phyloP scores from a whole-genome alignment of 192 early-diverging fungal species.

The Backusella sp. region DNA sequence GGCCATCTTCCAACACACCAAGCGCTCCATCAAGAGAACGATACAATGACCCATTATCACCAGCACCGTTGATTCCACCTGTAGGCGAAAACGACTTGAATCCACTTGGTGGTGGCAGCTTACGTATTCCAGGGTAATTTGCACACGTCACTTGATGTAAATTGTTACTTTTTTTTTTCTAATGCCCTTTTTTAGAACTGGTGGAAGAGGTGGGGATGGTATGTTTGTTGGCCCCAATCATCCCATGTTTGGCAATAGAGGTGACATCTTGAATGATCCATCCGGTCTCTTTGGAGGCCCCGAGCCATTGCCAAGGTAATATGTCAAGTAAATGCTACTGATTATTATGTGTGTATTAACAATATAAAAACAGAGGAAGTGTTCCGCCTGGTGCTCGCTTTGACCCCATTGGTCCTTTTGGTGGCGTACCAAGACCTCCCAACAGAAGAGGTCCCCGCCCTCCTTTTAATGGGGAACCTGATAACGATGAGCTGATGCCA shows the following conservation, averaged over 20 bases:
- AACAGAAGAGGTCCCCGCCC: constrained; percentile 29
- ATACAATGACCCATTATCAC: background rate
- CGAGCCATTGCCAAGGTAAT: constrained; percentile 53
- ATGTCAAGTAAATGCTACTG: background rate
- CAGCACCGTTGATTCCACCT: constrained; percentile 41
- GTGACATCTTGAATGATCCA: constrained; percentile 27
- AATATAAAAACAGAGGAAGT: constrained; percentile 44
- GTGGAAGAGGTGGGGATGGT: constrained; percentile 57
- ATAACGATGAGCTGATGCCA: constrained; percentile 73
- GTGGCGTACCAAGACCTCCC: constrained; percentile 38
- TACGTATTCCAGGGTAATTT: constrained; percentile 45
- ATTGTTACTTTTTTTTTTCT: background rate
- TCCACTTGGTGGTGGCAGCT: constrained; percentile 45
- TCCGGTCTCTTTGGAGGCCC: constrained; percentile 57
- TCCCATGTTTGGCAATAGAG: constrained; percentile 74
- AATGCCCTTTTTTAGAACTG: constrained; percentile 6
- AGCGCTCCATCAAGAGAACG: background rate
- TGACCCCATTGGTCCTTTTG: constrained; percentile 89
- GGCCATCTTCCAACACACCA: background rate
- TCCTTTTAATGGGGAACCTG: constrained; percentile 61
- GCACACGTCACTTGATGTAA: background rate
- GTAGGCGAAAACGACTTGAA: constrained; percentile 78
- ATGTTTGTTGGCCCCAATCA: constrained; percentile 89
- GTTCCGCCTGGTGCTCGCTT: constrained; percentile 88
- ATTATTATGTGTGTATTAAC: background rate